Base-by-base conservation (phyloP, 2,329 filamentous ascomycete genomes). In the Fusarium tjaetaba region DNA sequence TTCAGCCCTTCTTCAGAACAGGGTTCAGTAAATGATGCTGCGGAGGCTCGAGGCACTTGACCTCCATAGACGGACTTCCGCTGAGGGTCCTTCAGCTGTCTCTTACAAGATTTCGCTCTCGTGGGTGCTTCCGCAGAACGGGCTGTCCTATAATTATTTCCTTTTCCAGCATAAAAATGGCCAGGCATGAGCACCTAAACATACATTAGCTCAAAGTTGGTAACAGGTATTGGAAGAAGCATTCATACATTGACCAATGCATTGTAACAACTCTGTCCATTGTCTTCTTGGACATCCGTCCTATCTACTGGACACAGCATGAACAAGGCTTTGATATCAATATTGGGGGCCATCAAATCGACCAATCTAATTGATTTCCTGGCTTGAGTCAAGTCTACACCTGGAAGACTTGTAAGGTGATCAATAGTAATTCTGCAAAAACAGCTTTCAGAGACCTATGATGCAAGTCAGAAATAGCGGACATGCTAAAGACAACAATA, bases 181-280 rank as follows among this genome's bases (percentile, higher is more conserved):
- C 38, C n/a, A 20, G 49, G 43, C 4, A 60, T 30, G 41, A 58
- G 28, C 8, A 48, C 41, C 71, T 74, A 20, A 24, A 7, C 11
- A 24, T 2, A 2, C 22, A 30, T 73, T 22, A 73, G 52, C 26
- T 38, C 32, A 26, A 14, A 53, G 20, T 32, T 9, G 13, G 15
- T 4, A 34, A 24, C 20, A 22, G 43, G 5, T 36, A 7, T 53
- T 56, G 22, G 30, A n/a, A 24, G 10, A n/a, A 41, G 13, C 32
- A 39, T 73, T 22, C 32, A 39, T 71, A 73, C 71, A 53, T 71
- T 62, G 41, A 45, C 42, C 30, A 49, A 39, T 22, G 36, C 58
- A 46, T 52, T 36, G 15, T 45, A 72, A 22, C 67, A 74, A 36
- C 24, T 55, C 10, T 43, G 71, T 39, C 49, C 41, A 26, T 20